Conservation (phyloP, 2,329 filamentous ascomycete species). For the Coniochaeta sp. region DNA sequence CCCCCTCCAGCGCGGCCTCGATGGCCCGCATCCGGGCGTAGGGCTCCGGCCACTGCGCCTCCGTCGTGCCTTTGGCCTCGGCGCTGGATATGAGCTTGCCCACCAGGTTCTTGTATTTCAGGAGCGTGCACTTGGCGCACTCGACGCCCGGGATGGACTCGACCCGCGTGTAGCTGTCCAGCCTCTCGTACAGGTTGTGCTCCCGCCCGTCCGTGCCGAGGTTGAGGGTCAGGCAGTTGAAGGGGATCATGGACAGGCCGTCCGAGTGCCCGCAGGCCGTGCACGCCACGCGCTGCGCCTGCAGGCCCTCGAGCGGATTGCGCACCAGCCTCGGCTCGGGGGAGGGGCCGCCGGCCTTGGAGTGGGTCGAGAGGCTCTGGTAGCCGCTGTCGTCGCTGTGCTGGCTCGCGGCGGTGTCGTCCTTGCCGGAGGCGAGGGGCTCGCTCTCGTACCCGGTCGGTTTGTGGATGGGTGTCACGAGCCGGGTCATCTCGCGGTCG, state of each 20-base stretch:
- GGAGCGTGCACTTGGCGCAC: slow-evolving; percentile 82
- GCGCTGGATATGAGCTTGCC: slow-evolving; percentile 35
- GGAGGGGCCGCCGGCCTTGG: slow-evolving; percentile 29
- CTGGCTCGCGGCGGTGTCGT: slow-evolving; percentile 37
- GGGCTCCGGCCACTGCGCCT: slow-evolving; percentile 43
- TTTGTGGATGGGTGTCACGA: slow-evolving; percentile 24
- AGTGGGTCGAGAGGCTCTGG: slow-evolving; percentile 32
- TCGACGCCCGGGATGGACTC: slow-evolving; percentile 86
- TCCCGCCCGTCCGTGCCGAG: slow-evolving; percentile 54
- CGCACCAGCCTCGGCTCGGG: slow-evolving; percentile 21
- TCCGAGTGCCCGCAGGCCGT: slow-evolving; percentile 79
- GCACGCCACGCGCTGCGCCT: slow-evolving; percentile 85
- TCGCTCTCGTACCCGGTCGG: slow-evolving; percentile 32
- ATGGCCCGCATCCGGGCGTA: slow-evolving; percentile 56
- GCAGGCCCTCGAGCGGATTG: slow-evolving; percentile 80
- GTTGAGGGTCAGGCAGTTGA: slow-evolving; percentile 86
- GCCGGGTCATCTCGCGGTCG: slow-evolving; percentile 64
- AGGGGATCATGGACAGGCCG: slow-evolving; percentile 81
- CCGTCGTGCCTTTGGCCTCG: slow-evolving; percentile 24
- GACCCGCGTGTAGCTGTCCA: slow-evolving; percentile 78
- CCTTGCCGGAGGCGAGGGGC: slow-evolving; percentile 17
- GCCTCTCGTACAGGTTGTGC: slow-evolving; percentile 68
- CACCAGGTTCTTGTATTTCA: slow-evolving; percentile 45
- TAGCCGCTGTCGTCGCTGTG: slow-evolving; percentile 52
- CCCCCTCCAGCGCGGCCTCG: slow-evolving; percentile 64